Evolutionary conservation across 495 filamentous ascomycete genomes (phyloP), one percentile per base, ranked within the genome.

Genomic region (Penicillium malachiteum): DNA sequence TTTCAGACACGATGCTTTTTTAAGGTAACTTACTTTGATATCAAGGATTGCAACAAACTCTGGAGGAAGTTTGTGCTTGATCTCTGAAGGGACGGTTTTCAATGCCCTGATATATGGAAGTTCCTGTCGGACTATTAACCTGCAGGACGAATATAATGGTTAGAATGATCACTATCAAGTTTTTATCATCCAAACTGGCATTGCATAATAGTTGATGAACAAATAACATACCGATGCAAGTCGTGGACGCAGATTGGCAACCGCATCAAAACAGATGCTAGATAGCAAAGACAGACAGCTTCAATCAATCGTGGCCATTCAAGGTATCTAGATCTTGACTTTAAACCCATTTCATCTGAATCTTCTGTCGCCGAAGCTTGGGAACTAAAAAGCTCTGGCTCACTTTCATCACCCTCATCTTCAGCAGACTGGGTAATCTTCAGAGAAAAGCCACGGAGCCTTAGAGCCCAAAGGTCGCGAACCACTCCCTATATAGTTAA

Each of bases 381-480:
- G 5, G 83, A 84, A 57, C 76, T 84, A 67, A 82, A 84, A 5
- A 77, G 48, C 42, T 71, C 62, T n/a, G 65, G 64, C 39, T 68
- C 67, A 32, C 67, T 64, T 12, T 63, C 59, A 12, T 68, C 62
- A 21, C 71, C 65, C 13, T 60, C 59, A 26, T 65, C 69, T 18
- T 72, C 71, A 21, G 58, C 64, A n/a, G 58, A 50, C 30, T 63
- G 63, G 43, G 70, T 70, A 37, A 76, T 72, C 49, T 70, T 74
- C 16, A 57, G 54, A 14, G 77, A 62, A 38, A 82, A 75, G 35
- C 68, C 75, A 35, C 81, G 78, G 33, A 90, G 70, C 35, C 84
- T 81, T 5, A 90, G 71, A 35, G 80, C 75, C 87, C 87, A 91
- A n/a, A 91, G 77, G 70, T 89, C 85, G 35, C 76, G 80, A 35